These are phyloP conservation scores for Pseudogymnoascus sp. DNA, from an alignment of 2,329 filamentous ascomycete species.

Conservation along the genomic window DNA sequence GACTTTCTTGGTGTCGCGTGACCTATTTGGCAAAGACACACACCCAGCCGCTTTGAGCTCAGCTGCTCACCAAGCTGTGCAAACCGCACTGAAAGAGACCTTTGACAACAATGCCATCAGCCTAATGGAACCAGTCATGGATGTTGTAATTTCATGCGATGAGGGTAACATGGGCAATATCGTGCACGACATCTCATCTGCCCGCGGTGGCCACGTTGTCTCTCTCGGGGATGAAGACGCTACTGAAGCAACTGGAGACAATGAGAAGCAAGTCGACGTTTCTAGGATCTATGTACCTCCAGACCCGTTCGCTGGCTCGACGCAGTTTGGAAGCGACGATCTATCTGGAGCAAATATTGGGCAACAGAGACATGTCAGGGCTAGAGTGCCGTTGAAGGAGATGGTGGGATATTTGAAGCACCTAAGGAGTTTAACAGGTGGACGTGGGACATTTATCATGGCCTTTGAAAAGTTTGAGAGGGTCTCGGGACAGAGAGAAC, in stretches of 20 bases:
- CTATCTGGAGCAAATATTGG: slow-evolving; percentile 15
- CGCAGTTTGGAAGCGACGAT: background rate
- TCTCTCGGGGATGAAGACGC: slow-evolving; percentile 45
- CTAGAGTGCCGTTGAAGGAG: slow-evolving; percentile 85
- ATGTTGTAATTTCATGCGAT: slow-evolving; percentile 75
- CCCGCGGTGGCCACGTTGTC: slow-evolving; percentile 64
- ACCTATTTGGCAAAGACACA: slow-evolving; percentile 59
- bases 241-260: slow-evolving; percentile 13
- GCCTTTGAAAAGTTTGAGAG: slow-evolving; percentile 62
- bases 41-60: slow-evolving; percentile 59
- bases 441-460: slow-evolving; percentile 72
- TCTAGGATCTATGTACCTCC: slow-evolving; percentile 75
- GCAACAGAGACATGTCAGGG: slow-evolving; percentile 59
- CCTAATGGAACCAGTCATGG: slow-evolving; percentile 91
- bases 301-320: slow-evolving; percentile 58
- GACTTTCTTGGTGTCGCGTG: slow-evolving; percentile 53
- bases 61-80: slow-evolving; percentile 59
- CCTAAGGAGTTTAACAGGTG: slow-evolving; percentile 78
- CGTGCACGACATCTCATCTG: slow-evolving; percentile 69
- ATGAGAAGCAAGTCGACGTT: slow-evolving; percentile 49
- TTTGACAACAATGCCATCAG: slow-evolving; percentile 46
- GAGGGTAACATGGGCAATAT: slow-evolving; percentile 74
- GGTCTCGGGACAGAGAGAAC: slow-evolving; percentile 48
- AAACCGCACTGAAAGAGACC: slow-evolving; percentile 57
- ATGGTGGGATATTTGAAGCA: slow-evolving; percentile 94